A percentile compares a stretch with the other conserved stretches of the same genome.
phyloP scores from a whole-genome alignment of 345 rosid species.

The Arabidopsis thaliana region TAIR10.1 NC_003075.7:85001-85500 shows the following conservation, averaged over 20 bases:
- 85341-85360: background rate
- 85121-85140: background rate
- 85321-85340: background rate
- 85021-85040: slow-evolving; percentile 21
- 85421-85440: background rate
- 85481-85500: background rate
- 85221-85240: slow-evolving; percentile 42
- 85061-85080: slow-evolving; percentile 35
- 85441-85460: background rate
- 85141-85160: slow-evolving; percentile 13
- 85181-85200: slow-evolving; percentile 45
- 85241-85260: slow-evolving; percentile 8
- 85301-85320: background rate
- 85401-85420: background rate
- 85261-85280: slow-evolving; percentile 39
- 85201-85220: slow-evolving; percentile 36
- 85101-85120: slow-evolving; percentile 27
- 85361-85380: background rate
- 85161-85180: slow-evolving; percentile 36
- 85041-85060: slow-evolving; percentile 33
- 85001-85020: slow-evolving; percentile 2
- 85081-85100: slow-evolving; percentile 12
- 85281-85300: background rate
- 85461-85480: background rate
- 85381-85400: background rate